Percentiles rank a stretch among this genome's conserved stretches.
These are phyloP conservation scores for Mychonastes homosphaera DNA, from an alignment of 139 green algal species.

Conservation along the genomic window DNA sequence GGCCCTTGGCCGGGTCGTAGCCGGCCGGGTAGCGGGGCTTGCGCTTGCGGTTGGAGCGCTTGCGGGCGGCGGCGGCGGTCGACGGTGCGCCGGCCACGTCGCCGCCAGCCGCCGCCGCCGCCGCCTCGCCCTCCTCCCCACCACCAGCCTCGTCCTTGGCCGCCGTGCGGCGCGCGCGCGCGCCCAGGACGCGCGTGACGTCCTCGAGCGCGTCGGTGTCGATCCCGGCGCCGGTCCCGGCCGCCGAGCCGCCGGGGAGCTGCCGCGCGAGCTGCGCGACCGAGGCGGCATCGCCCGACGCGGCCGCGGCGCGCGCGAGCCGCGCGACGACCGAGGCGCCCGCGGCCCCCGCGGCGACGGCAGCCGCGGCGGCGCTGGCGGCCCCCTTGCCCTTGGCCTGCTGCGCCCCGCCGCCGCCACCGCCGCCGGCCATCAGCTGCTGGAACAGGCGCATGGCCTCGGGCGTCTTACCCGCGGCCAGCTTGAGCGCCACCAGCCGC, in stretches of 20 bases:
- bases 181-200: background rate
- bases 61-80: constrained; percentile 20
- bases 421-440: constrained; percentile 16
- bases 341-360: constrained; percentile 8
- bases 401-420: constrained; percentile 18
- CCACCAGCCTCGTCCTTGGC: constrained; percentile 1
- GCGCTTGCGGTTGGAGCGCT: constrained; percentile 54
- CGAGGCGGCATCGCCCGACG: constrained; percentile 13
- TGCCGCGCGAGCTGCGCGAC: constrained; percentile 21
- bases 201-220: constrained; percentile 49
- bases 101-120: background rate
- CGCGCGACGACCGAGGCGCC: constrained; percentile 16
- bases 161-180: constrained; percentile 2
- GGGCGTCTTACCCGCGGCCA: constrained; percentile 37
- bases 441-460: constrained; percentile 15
- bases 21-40: constrained; percentile 62
- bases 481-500: constrained; percentile 41
- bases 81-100: background rate
- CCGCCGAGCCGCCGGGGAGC: constrained; percentile 17
- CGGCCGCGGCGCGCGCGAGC: constrained; percentile 31
- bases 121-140: background rate
- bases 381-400: background rate
- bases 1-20: constrained; percentile 76
- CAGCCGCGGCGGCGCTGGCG: background rate
- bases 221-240: constrained; percentile 5